phyloP scores from a whole-genome alignment of 345 rosid species.

The Linum tenue region DNA sequence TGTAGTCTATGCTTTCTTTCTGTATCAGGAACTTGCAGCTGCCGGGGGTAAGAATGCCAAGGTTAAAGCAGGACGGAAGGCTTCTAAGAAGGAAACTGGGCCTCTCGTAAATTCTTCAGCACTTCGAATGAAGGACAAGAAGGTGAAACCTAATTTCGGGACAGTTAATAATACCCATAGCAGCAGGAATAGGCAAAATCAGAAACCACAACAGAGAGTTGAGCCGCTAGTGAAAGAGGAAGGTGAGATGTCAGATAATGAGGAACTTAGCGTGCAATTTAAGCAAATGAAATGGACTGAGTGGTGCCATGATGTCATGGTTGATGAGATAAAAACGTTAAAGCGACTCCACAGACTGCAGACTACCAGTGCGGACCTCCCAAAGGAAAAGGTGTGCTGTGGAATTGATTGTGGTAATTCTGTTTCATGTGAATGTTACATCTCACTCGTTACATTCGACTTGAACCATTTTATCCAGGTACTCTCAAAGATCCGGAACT shows the following conservation, averaged over 20 bases:
- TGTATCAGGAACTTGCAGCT: conserved; percentile 66
- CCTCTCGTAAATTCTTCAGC: conserved; percentile 33
- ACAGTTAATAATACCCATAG: conserved; percentile 28
- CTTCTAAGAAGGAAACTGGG: conserved; percentile 56
- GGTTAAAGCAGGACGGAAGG: conserved; percentile 61
- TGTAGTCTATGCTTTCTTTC: not conserved
- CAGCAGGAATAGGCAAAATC: conserved; percentile 36
- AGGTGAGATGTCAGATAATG: conserved; percentile 98
- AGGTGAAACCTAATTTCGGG: conserved; percentile 41
- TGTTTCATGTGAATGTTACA: not conserved
- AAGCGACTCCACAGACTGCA: conserved; percentile 73
- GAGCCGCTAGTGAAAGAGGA: conserved; percentile 89
- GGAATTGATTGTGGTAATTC: not conserved
- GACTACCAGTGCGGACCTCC: conserved; percentile 94
- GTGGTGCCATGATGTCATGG: conserved; percentile 98
- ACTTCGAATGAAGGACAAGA: conserved; percentile 44
- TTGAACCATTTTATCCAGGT: conserved; percentile 39
- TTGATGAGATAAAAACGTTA: conserved; percentile 66
- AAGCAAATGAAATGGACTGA: conserved; percentile 99
- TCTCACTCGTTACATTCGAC: not conserved
- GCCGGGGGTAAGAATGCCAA: conserved; percentile 61
- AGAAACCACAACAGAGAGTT: conserved; percentile 44
- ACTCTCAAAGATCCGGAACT: conserved; percentile 82
- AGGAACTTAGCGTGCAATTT: conserved; percentile 89
- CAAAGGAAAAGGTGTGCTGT: conserved; percentile 65